Base-by-base conservation (phyloP, 2,329 filamentous ascomycete genomes). In the Penicillium digitatum region DNA sequence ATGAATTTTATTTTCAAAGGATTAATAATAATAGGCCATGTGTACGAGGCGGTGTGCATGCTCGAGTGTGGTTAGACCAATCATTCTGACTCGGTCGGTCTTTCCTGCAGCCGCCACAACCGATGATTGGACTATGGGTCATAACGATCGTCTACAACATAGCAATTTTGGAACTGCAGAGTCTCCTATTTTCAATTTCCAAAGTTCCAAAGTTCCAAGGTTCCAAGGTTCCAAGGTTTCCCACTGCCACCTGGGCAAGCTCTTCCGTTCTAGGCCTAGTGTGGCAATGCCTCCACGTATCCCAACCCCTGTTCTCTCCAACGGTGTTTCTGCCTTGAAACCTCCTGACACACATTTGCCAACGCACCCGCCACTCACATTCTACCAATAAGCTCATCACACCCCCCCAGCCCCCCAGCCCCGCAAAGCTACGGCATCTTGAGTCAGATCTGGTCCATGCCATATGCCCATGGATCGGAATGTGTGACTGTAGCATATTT, bases 271-370 rank as follows among this genome's bases (percentile, higher is more conserved):
- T 45, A 37, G 48, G 43, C 37, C 22, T 39, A 32, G 34, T 45
- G 52, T 54, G 52, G 52, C 52, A 55, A 52, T 42, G 48, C 48
- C 34, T 11, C 47, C 52, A 54, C 52, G 52, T 54, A 54, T 54
- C 45, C 42, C 22, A 46, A 35, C 44, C 44, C 45, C 46, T 48
- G 46, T 48, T 48, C 20, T 14, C 27, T n/a, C n/a, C 31, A 51
- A 51, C 48, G 48, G 48, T 20, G 27, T 48, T 32, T 48, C 35
- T 48, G 37, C 51, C 51, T 48, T 42, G 44, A 52, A 52, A 55
- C 53, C 53, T 55, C 48, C 52, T 55, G 52, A 55, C 47, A 51
- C 47, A 51, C 52, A 45, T 52, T 45, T 55, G 52, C 52, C 52
- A 55, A 52, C 52, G n/a, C 52, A 54, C 38, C 34, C 44, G 35